phyloP scores from a whole-genome alignment of 1,139 yeast species.

The Protomyces inouyei region DNA sequence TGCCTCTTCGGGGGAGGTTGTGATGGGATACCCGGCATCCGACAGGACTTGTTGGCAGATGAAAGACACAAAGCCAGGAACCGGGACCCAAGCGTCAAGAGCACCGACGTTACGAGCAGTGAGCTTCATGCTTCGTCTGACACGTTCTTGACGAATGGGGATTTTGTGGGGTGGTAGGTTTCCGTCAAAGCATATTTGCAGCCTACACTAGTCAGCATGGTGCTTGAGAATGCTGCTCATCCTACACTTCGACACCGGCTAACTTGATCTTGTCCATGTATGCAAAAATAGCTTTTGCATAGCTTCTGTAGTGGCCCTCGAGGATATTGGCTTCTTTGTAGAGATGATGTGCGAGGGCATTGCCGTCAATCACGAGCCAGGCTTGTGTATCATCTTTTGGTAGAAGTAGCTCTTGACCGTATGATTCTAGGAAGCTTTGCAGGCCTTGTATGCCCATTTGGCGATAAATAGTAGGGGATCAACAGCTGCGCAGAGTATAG shows the following conservation, averaged over 20 bases:
- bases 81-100: background rate
- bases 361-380: background rate
- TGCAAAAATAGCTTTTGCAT: background rate
- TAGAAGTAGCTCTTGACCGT: background rate
- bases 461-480: too few species aligned
- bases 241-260: background rate
- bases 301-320: background rate
- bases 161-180: background rate
- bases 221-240: too few species aligned
- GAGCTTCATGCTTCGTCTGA: background rate
- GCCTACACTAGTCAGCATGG: background rate
- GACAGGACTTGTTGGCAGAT: background rate
- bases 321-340: background rate
- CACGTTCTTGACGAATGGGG: background rate
- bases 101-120: background rate
- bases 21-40: background rate
- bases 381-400: background rate
- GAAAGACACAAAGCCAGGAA: background rate
- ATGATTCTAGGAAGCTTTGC: background rate
- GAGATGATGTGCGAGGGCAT: background rate
- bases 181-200: background rate
- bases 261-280: background rate
- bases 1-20: background rate
- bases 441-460: background rate
- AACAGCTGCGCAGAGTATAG: too few species aligned